A percentile compares a stretch with the other conserved stretches of the same genome.
Evolutionary conservation across 2,329 filamentous ascomycete genomes (phyloP).

Genomic region (Hymenoscyphus albidus): DNA sequence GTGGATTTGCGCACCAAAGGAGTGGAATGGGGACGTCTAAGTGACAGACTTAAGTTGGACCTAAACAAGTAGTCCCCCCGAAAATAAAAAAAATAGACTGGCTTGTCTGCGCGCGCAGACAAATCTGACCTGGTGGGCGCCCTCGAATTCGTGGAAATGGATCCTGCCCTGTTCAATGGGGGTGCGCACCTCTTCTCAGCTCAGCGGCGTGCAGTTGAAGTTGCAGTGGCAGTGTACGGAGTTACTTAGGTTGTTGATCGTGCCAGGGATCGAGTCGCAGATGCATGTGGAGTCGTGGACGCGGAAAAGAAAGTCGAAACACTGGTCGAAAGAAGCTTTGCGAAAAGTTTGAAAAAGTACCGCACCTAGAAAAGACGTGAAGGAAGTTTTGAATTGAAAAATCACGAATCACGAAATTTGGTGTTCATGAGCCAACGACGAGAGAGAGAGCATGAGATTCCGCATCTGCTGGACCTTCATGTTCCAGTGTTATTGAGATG

Average conservation of each 20-base stretch:
- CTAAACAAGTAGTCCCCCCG: background rate
- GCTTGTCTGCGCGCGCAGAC: background rate
- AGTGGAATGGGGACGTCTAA: conserved; percentile 3
- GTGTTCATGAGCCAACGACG: background rate
- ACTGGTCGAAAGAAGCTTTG: background rate
- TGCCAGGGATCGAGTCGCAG: conserved; percentile 12
- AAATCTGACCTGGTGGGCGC: background rate
- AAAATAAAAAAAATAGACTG: background rate
- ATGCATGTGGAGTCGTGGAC: background rate
- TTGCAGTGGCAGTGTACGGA: background rate
- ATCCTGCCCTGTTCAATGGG: conserved; percentile 9
- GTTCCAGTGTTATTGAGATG: conserved; percentile 9
- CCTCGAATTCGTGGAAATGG: conserved; percentile 4
- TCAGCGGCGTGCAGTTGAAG: conserved; percentile 7
- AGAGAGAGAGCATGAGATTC: background rate
- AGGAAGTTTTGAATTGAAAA: conserved; percentile 8
- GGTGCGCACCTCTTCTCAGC: conserved; percentile 16
- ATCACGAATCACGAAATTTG: background rate
- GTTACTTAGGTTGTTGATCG: conserved; percentile 4
- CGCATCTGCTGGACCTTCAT: background rate
- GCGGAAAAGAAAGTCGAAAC: conserved; percentile 5
- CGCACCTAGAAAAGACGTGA: conserved; percentile 24
- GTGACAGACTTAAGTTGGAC: conserved; percentile 8
- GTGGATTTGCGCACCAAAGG: conserved; percentile 8
- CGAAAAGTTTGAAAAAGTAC: conserved; percentile 7